Percentiles rank a stretch among this genome's conserved stretches.
These are phyloP conservation scores for Leccinum olivaceopallidum DNA, from an alignment of 768 basidiomycete genomes.

Conservation along the genomic window DNA sequence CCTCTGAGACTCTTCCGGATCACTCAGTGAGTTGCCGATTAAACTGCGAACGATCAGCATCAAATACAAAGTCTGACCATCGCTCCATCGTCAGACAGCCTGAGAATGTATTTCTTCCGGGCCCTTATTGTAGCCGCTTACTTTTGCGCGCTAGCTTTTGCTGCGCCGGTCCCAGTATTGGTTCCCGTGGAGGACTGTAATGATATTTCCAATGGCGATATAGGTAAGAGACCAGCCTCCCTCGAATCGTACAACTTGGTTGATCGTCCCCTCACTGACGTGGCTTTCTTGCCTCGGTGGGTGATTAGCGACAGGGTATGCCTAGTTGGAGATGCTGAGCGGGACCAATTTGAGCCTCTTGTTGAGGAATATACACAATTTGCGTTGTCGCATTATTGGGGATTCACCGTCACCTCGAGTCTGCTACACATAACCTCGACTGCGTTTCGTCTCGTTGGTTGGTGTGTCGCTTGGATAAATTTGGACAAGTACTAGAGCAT, in stretches of 20 bases:
- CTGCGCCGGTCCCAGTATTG: not conserved
- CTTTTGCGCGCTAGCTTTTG: not conserved
- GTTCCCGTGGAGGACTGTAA: not conserved
- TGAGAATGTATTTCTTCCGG: constrained; percentile 1
- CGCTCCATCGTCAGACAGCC: not conserved
- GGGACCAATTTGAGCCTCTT: not conserved
- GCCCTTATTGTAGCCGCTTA: not conserved
- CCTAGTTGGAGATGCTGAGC: not conserved
- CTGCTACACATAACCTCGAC: not conserved
- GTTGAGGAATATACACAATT: not conserved
- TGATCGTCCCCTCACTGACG: not conserved
- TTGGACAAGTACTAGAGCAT: not conserved
- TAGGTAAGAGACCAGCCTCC: not conserved
- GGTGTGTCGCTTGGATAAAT: not conserved
- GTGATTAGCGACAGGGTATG: not conserved
- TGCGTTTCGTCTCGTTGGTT: not conserved
- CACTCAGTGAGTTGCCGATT: not conserved
- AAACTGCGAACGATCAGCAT: not conserved
- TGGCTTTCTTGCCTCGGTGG: not conserved
- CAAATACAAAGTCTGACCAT: not conserved
- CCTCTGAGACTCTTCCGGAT: not conserved
- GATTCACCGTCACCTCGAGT: not conserved
- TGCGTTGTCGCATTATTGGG: not conserved
- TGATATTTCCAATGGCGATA: not conserved
- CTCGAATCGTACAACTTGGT: not conserved